Evolutionary conservation across 129 eudicot species (phyloP), one percentile per base, ranked within the genome.

Genomic region (Artemisia argyi): DNA sequence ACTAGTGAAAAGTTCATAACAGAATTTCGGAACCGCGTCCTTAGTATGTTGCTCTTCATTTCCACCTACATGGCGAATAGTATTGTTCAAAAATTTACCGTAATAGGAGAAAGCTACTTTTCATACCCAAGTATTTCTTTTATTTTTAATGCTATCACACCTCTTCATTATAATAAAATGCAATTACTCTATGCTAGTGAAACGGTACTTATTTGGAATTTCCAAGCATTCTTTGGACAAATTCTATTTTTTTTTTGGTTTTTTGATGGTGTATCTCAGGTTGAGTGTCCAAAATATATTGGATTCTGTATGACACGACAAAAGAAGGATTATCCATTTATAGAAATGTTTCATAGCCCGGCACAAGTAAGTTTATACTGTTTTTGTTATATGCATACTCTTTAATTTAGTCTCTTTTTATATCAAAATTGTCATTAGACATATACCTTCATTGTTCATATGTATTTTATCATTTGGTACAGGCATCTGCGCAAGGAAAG

Each of bases 271-370:
- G 51, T 74, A 50, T 80, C 80, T 66, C 82, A 94, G 96, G 97
- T 94, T 47, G 98, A 94, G 78, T 94, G 97, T 70, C 97, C 98
- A 30, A 94, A 94, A 68, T 94, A 84, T 86, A 96, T 96, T 76
- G 98, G 97, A 64, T 94, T 94, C 77, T 94, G 98, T 71, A 82
- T 94, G 81, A 81, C 97, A 47, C 91, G 96, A 35, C 98, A 94
- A 78, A 83, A 81, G 81, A 85, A 82, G 83, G 98, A 94, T 59
- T 94, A 94, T 74, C 97, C 96, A 48, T 94, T 94, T 78, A 73
- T 94, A 26, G 98, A 94, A 74, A 81, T 90, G 73, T 94, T 90
- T 79, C 92, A 94, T 75, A 94, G 91, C 74, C 97, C 98, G 1
- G 85, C 83, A 71, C 91, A 90, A 81, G 98, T 94, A 85, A 52